A percentile compares a stretch with the other conserved stretches of the same genome.
Evolutionary conservation across 129 eudicot genomes (phyloP).

Genomic region (Artemisia argyi): DNA sequence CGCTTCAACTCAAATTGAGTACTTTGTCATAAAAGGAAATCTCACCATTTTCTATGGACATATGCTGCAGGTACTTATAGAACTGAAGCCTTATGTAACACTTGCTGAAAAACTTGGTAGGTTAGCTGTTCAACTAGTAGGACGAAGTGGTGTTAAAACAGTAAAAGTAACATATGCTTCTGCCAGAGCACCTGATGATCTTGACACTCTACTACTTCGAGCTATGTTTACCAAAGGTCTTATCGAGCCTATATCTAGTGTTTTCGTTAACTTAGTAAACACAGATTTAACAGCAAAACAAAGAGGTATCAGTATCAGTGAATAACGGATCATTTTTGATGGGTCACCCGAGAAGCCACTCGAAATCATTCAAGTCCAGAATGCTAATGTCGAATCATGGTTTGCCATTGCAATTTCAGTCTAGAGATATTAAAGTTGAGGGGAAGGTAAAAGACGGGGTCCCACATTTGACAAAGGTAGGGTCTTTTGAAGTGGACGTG

Average conservation of each 20-base stretch:
- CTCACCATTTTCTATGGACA: not conserved
- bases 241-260: slow-evolving; percentile 76
- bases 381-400: slow-evolving; percentile 86
- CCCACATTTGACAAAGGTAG: no score
- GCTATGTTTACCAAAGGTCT: slow-evolving; percentile 90
- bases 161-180: slow-evolving; percentile 77
- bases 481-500: no score
- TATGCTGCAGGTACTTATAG: slow-evolving; percentile 59
- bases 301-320: slow-evolving; percentile 66
- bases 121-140: slow-evolving; percentile 85
- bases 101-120: slow-evolving; percentile 94
- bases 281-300: slow-evolving; percentile 88
- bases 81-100: slow-evolving; percentile 74
- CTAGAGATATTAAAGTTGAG: no score
- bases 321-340: slow-evolving; percentile 63
- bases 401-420: no score
- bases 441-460: no score
- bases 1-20: no score
- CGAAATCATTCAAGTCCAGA: slow-evolving; percentile 68
- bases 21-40: no score
- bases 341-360: slow-evolving; percentile 87
- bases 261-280: slow-evolving; percentile 72
- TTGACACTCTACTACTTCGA: slow-evolving; percentile 84
- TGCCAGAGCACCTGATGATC: slow-evolving; percentile 91
- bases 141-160: slow-evolving; percentile 83